Conservation (phyloP, 2,329 filamentous ascomycete species). For the Exophiala sp. region DNA sequence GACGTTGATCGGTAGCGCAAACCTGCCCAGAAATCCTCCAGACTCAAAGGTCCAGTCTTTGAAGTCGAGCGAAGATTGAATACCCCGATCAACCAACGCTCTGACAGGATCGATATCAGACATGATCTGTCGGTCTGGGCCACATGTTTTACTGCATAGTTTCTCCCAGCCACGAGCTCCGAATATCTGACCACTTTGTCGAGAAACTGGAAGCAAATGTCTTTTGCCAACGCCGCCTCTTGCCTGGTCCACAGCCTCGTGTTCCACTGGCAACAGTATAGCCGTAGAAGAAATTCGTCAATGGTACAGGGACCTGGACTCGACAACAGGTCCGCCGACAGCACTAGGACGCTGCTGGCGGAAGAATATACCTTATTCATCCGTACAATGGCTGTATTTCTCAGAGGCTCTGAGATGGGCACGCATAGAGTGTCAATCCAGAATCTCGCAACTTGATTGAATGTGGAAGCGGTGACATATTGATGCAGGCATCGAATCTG, state of each 20-base stretch:
- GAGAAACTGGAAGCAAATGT: conserved; percentile 7
- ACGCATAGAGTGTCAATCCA: conserved; percentile 29
- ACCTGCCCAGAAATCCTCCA: no score
- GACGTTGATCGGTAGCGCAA: no score
- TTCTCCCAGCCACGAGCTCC: no score
- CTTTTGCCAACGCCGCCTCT: conserved; percentile 6
- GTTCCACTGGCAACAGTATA: no score
- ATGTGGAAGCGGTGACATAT: background rate
- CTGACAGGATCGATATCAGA: no score
- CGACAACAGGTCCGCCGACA: conserved; percentile 21
- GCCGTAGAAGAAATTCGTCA: background rate
- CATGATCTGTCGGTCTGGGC: no score
- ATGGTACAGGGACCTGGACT: conserved; percentile 17
- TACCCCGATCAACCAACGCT: no score
- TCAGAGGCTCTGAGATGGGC: no score
- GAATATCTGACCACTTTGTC: conserved; percentile 2
- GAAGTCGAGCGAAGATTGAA: no score
- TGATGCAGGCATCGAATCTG: conserved; percentile 18
- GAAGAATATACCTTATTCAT: conserved; percentile 11
- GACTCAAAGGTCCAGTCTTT: no score
- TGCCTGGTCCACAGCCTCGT: conserved; percentile 6
- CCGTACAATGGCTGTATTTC: background rate
- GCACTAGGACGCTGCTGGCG: conserved; percentile 22
- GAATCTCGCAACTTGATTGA: conserved; percentile 18
- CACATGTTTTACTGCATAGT: no score